Base-by-base conservation (phyloP, 305 asterid genomes). In the Fraxinus floribunda region DNA sequence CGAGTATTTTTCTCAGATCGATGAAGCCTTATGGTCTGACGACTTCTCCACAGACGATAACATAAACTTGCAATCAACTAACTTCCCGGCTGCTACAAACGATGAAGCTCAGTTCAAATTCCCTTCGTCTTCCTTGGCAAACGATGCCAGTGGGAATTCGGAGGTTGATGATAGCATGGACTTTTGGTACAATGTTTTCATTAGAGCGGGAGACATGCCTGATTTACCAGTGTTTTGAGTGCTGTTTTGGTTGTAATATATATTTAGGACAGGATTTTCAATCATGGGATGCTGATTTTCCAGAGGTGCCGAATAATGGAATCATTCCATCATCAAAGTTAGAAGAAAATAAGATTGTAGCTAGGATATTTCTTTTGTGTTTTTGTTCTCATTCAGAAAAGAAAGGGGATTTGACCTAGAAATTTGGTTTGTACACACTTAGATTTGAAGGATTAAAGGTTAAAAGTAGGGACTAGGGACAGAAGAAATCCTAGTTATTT, bases 131-230 rank as follows among this genome's bases (percentile, higher is more conserved):
- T 6, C 62, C 62, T 0, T 15, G 22, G 62, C 5, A 52, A 52
- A 13, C 62, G 62, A 15, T 3, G 62, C 62, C 44, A 85, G 82
- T 26, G 60, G 60, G 11, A 85, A 79, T 52, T 55, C 84, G 26
- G 88, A 18, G 20, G 26, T 71, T 52, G 94, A 91, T 73, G 90
- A 88, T 49, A 90, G 90, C 76, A 85, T 92, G 94, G 97, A 92
- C 85, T 95, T 94, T 86, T 95, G 99, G 98, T 94, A 86, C 89
- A 85, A 92, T 83, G 86, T 95, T 80, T 94, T 92, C 83, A 87
- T 88, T 39, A 82, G 90, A 62, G 94, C 90, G 41, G 98, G 87
- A 22, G 91, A 89, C 66, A 80, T 94, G 87, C 92, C 93, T 1
- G 95, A 94, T 41, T 91, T 95, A 78, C 94, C 95, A 16, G 91